Evolutionary conservation across 192 early-diverging fungal genomes (phyloP).

Genomic region (Coemansia reversa): DNA sequence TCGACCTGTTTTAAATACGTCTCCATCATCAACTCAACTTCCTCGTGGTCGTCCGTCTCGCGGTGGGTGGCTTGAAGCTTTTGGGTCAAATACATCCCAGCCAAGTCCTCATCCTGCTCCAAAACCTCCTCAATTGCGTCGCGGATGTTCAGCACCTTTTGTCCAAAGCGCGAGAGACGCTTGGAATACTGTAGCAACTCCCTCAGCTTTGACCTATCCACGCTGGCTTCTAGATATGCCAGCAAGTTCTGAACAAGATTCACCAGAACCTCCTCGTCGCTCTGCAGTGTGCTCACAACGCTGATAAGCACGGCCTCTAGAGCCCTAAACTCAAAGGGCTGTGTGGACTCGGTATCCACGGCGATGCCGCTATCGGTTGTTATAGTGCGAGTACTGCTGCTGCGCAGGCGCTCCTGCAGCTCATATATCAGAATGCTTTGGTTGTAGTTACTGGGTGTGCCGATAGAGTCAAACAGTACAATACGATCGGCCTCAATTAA

Average conservation of each 20-base stretch:
- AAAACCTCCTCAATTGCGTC: slow-evolving; percentile 78
- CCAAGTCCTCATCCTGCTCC: slow-evolving; percentile 87
- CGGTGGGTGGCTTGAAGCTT: slow-evolving; percentile 65
- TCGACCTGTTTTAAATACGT: slow-evolving; percentile 85
- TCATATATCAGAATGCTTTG: slow-evolving; percentile 78
- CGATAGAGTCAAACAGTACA: slow-evolving; percentile 74
- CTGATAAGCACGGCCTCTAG: slow-evolving; percentile 79
- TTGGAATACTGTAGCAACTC: slow-evolving; percentile 77
- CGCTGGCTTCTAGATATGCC: slow-evolving; percentile 69
- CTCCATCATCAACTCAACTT: slow-evolving; percentile 88
- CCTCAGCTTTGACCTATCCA: slow-evolving; percentile 72
- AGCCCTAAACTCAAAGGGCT: slow-evolving; percentile 62
- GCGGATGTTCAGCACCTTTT: slow-evolving; percentile 72
- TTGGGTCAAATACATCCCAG: slow-evolving; percentile 83
- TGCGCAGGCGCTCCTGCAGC: slow-evolving; percentile 69
- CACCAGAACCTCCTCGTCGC: slow-evolving; percentile 67
- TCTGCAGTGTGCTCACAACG: slow-evolving; percentile 66
- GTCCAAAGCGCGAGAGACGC: slow-evolving; percentile 74
- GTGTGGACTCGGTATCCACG: slow-evolving; percentile 7
- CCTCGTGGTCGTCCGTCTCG: slow-evolving; percentile 71
- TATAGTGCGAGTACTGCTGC: slow-evolving; percentile 26
- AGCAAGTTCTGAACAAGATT: slow-evolving; percentile 66
- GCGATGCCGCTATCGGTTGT: neutral
- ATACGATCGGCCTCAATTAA: slow-evolving; percentile 77
- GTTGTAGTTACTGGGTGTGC: slow-evolving; percentile 65